Evolutionary conservation across 2,329 filamentous ascomycete species (phyloP).

Genomic region (Aspergillus hiratsukae): DNA sequence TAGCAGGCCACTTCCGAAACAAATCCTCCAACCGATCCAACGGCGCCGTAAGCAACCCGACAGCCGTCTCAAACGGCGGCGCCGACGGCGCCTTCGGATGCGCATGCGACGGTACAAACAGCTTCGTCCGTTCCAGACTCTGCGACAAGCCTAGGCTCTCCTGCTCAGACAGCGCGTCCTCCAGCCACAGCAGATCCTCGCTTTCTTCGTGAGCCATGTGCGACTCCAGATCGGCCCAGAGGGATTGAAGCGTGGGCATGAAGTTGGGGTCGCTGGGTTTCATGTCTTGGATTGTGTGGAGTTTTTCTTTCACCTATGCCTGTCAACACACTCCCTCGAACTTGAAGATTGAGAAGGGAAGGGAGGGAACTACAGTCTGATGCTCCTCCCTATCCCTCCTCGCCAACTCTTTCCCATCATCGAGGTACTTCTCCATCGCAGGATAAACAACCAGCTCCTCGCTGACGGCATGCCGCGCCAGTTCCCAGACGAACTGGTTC

Average conservation of each 20-base stretch:
- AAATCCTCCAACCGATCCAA: conserved; percentile 54
- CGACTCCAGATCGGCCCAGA: conserved; percentile 40
- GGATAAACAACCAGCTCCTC: conserved; percentile 55
- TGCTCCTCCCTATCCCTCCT: conserved; percentile 49
- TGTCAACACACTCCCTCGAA: background rate
- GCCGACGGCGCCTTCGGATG: conserved; percentile 49
- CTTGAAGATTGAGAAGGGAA: background rate
- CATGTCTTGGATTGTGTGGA: conserved; percentile 49
- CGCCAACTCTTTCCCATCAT: conserved; percentile 42
- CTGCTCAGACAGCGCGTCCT: conserved; percentile 35
- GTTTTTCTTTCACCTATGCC: conserved; percentile 46
- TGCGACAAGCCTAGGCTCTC: conserved; percentile 38
- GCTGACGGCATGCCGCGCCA: conserved; percentile 48
- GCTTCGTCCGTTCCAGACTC: conserved; percentile 50
- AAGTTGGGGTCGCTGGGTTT: conserved; percentile 40
- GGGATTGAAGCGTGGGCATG: conserved; percentile 37
- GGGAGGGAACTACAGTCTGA: conserved; percentile 19
- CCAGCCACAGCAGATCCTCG: conserved; percentile 46
- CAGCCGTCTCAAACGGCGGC: conserved; percentile 55
- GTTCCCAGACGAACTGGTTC: conserved; percentile 52
- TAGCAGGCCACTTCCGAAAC: conserved; percentile 51
- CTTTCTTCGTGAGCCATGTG: conserved; percentile 52
- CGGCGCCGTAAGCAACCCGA: conserved; percentile 52
- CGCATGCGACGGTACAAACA: conserved; percentile 49
- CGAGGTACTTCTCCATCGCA: conserved; percentile 47